Conservation (phyloP, 371 early-diverging fungal species). For the Mucor velutinosus region DNA sequence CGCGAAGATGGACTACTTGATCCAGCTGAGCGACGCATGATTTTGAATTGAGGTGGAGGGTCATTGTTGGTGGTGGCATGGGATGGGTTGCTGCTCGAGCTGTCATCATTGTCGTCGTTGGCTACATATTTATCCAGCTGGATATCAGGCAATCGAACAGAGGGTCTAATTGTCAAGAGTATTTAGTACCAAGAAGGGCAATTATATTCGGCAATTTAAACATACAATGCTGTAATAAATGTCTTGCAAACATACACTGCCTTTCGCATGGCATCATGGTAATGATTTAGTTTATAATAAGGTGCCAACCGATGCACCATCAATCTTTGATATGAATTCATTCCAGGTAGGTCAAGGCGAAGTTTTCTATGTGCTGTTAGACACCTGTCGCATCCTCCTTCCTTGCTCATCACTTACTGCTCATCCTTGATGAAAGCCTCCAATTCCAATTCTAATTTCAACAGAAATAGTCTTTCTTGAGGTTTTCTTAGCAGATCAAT, state of each 20-base stretch:
- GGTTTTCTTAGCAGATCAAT: constrained; percentile 71
- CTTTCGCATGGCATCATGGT: constrained; percentile 59
- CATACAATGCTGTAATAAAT: constrained; percentile 65
- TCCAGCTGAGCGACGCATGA: constrained; percentile 51
- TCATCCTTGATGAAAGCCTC: constrained; percentile 65
- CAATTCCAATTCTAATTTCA: constrained; percentile 74
- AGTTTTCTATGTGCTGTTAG: constrained; percentile 42
- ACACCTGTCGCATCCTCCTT: too few species aligned
- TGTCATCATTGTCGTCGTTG: constrained; percentile 2
- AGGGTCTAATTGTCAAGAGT: constrained; percentile 32
- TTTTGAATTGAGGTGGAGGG: constrained; percentile 40
- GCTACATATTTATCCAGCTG: constrained; percentile 35
- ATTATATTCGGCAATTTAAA: neutral
- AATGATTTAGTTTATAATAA: constrained; percentile 71
- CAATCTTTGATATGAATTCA: constrained; percentile 81
- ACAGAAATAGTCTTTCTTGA: constrained; percentile 69
- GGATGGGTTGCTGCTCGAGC: neutral
- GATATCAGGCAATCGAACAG: constrained; percentile 53
- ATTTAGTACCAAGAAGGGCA: neutral
- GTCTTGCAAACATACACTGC: constrained; percentile 68
- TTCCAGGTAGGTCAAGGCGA: constrained; percentile 66
- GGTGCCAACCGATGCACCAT: constrained; percentile 76
- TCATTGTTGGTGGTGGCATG: neutral
- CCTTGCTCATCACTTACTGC: constrained; percentile 39
- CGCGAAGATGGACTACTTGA: constrained; percentile 22